These are phyloP conservation scores for Coprinopsis sp. DNA, from an alignment of 768 basidiomycete genomes.

Conservation along the genomic window DNA sequence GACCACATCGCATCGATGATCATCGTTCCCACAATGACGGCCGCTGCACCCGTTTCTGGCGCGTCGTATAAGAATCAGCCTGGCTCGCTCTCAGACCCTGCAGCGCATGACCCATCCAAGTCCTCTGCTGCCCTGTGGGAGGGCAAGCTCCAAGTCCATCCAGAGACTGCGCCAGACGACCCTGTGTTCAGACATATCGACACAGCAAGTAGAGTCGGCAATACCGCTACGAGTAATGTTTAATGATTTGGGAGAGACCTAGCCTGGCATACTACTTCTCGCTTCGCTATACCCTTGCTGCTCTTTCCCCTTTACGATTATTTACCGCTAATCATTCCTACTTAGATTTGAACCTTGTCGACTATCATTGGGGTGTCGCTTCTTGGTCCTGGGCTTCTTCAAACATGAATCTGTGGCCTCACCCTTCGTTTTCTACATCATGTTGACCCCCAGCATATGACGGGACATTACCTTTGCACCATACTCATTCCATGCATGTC, in stretches of 20 bases:
- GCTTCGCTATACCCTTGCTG: not conserved
- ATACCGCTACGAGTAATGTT: too few relatives aligned
- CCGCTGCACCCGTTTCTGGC: constrained; percentile 56
- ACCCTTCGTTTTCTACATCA: too few relatives aligned
- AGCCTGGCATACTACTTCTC: not conserved
- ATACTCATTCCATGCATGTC: too few relatives aligned
- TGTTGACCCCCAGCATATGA: too few relatives aligned
- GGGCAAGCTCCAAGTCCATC: constrained; percentile 84
- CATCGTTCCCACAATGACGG: constrained; percentile 46
- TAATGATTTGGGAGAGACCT: too few relatives aligned
- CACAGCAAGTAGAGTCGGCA: constrained; percentile 1
- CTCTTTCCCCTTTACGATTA: not conserved
- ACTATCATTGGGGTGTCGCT: too few relatives aligned
- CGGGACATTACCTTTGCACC: too few relatives aligned
- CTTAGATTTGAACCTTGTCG: not conserved
- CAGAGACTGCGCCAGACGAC: constrained; percentile 73
- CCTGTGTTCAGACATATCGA: constrained; percentile 31
- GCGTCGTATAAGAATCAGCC: constrained; percentile 46
- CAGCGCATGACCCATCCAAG: constrained; percentile 69
- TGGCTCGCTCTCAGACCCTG: constrained; percentile 68
- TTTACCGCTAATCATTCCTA: not conserved
- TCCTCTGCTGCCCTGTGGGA: constrained; percentile 82
- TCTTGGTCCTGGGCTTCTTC: too few relatives aligned
- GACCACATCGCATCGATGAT: constrained; percentile 36
- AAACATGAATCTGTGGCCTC: too few relatives aligned